Evolutionary conservation across 2,329 filamentous ascomycete species (phyloP).

Genomic region (Coleophoma cylindrospora): DNA sequence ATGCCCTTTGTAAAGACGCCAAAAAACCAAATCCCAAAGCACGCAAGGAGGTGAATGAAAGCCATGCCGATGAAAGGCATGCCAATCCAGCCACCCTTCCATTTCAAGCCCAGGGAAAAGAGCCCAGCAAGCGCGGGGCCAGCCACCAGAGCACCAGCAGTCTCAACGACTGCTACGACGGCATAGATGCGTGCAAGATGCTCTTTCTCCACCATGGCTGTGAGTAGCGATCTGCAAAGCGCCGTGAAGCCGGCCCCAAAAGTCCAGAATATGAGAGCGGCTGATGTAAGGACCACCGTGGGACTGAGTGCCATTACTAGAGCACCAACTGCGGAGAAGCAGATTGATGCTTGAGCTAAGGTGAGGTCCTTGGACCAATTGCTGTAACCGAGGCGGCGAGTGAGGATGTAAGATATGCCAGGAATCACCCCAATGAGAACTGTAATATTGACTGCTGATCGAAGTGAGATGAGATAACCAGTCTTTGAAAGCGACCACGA

Average conservation of each 20-base stretch:
- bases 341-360: slow-evolving; percentile 14
- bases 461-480: slow-evolving; percentile 20
- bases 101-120: slow-evolving; percentile 18
- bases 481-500: slow-evolving; percentile 16
- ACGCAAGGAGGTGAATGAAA: slow-evolving; percentile 8
- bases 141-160: slow-evolving; percentile 13
- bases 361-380: slow-evolving; percentile 18
- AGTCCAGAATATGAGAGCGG: slow-evolving; percentile 17
- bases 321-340: slow-evolving; percentile 13
- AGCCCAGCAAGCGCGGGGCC: slow-evolving; percentile 17
- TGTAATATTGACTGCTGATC: slow-evolving; percentile 18
- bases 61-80: slow-evolving; percentile 19
- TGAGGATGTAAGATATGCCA: slow-evolving; percentile 14
- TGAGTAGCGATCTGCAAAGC: slow-evolving; percentile 16
- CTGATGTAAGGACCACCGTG: slow-evolving; percentile 14
- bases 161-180: slow-evolving; percentile 19
- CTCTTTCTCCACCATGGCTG: slow-evolving; percentile 17
- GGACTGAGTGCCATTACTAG: slow-evolving; percentile 15
- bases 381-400: slow-evolving; percentile 8
- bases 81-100: slow-evolving; percentile 18
- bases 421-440: slow-evolving; percentile 19
- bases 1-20: slow-evolving; percentile 5
- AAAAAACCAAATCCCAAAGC: slow-evolving; percentile 14
- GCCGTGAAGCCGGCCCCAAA: slow-evolving; percentile 19
- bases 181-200: slow-evolving; percentile 22